Base-by-base conservation (phyloP, 345 rosid genomes). In the Eucalyptus shirleyi region DNA sequence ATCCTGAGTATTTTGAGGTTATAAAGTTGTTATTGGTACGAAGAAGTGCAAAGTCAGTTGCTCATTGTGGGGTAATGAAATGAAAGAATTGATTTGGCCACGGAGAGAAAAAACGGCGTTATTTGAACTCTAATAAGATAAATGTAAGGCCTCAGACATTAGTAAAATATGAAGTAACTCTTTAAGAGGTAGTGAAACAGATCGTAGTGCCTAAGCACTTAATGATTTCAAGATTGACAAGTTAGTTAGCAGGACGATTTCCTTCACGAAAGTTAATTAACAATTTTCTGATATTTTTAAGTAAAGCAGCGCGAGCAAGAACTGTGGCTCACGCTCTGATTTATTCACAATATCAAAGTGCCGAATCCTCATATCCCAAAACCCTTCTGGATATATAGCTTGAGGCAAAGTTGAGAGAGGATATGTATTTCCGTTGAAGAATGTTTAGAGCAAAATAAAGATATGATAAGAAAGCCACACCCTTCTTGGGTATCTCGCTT, bases 21-120 rank as follows among this genome's bases (percentile, higher is more conserved):
- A 23, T 24, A 56, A 56, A 56, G 62, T 56, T 10, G 62, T 56
- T 11, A 24, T 56, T 24, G 62, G 30, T 56, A 24, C 14, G 6
- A 24, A 24, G 30, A 56, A 56, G 14, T 24, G 62, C 62, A 23
- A 56, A 56, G 10, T 10, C 62, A 56, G 13, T 56, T 56, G 62
- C 62, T 56, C 30, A 56, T 56, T 56, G 62, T 56, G 62, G 12
- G 62, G 62, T 56, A 56, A 24, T 56, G 62, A 56, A 56, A 56
- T 56, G 62, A 56, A 10, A 56, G 62, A 56, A 56, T 56, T 56
- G 62, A 56, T 24, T 24, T 24, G 62, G 62, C 62, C 62, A 56
- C 1, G 3, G 0, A 56, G 6, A 56, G 30, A 23, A 24, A 56
- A 56, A 56, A 56, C 6, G 2, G 62, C 30, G 0, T 56, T 26